Evolutionary conservation across 2,329 filamentous ascomycete species (phyloP).

Genomic region (Paramyrothecium roridum): DNA sequence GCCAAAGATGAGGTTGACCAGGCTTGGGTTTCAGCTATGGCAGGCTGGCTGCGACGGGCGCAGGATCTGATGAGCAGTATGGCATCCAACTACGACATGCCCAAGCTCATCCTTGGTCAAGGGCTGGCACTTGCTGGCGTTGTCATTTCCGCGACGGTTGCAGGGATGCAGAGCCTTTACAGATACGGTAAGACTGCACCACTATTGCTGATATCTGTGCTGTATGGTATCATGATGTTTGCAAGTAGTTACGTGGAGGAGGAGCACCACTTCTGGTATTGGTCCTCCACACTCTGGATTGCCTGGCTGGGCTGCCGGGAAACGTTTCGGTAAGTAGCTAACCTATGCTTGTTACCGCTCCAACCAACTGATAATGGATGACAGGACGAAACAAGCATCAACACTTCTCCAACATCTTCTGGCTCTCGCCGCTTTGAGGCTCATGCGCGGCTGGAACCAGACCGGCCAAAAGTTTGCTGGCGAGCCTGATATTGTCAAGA

Average conservation of each 20-base stretch:
- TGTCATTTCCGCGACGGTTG: slow-evolving; percentile 8
- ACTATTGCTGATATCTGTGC: slow-evolving; percentile 49
- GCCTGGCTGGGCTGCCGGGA: slow-evolving; percentile 47
- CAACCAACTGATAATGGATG: not conserved
- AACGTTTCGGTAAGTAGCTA: slow-evolving; percentile 30
- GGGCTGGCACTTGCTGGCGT: slow-evolving; percentile 29
- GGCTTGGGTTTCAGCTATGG: slow-evolving; percentile 40
- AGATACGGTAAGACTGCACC: slow-evolving; percentile 26
- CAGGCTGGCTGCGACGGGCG: slow-evolving; percentile 64
- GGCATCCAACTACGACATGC: slow-evolving; percentile 86
- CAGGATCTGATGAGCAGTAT: slow-evolving; percentile 83
- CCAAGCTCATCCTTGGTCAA: slow-evolving; percentile 51
- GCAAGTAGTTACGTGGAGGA: slow-evolving; percentile 97
- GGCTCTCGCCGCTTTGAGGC: slow-evolving; percentile 59
- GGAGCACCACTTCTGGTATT: slow-evolving; percentile 99
- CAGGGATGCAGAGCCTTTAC: slow-evolving; percentile 9
- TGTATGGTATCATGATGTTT: slow-evolving; percentile 91
- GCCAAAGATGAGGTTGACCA: slow-evolving; percentile 24
- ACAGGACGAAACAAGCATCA: slow-evolving; percentile 21
- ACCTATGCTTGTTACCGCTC: no score
- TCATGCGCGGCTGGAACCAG: slow-evolving; percentile 86
- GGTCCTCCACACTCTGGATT: slow-evolving; percentile 72
- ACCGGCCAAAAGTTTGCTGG: slow-evolving; percentile 95
- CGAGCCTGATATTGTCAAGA: slow-evolving; percentile 80
- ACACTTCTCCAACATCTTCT: slow-evolving; percentile 30